Base-by-base conservation (phyloP, 2,329 filamentous ascomycete genomes). In the Leptoxyphium fumago region DNA sequence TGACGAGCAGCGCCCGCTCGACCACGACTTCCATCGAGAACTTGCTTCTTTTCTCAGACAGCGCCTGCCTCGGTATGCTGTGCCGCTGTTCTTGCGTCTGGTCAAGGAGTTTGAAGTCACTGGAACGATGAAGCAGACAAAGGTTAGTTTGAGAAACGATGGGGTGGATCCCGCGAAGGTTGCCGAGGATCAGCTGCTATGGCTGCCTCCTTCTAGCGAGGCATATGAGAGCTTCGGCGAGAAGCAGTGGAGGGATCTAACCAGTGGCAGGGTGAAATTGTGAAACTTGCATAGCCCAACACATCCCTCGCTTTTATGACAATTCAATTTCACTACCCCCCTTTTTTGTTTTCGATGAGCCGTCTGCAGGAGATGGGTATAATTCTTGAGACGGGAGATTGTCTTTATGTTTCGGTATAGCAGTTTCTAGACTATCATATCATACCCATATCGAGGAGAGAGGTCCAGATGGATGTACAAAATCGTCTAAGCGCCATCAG, bases 81-180 rank as follows among this genome's bases (percentile, higher is more conserved):
- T 80, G 4, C 87, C 87, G 0, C 54, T 91, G 1, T 94, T 94
- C 63, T 59, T 94, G 40, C 72, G 87, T 10, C 63, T 87, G 5
- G 72, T 80, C 7, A 68, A 65, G 21, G 63, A 73, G 39, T 62
- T 77, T 51, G 76, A 82, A 55, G 71, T 77, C 1, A 94, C 87
- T 4, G 85, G 86, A 0, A 94, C 86, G 40, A 83, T 86, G 56
- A 94, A 94, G 70, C 84, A 93, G 66, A 82, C 88, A 64, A 94
- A 94, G 63, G 76, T 82, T 49, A 63, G 68, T 0, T 60, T 94
- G 50, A 70, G 84, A n/a, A 68, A 71, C 2, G 74, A 88, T 49
- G 86, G 87, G 1, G 83, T 89, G 0, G 75, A 84, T 54, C 82
- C 81, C 0, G 62, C 56, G 3, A 74, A 74, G 53, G 66, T 72